phyloP scores from a whole-genome alignment of 139 green algal genomes.

The Ulvella scutata region DNA sequence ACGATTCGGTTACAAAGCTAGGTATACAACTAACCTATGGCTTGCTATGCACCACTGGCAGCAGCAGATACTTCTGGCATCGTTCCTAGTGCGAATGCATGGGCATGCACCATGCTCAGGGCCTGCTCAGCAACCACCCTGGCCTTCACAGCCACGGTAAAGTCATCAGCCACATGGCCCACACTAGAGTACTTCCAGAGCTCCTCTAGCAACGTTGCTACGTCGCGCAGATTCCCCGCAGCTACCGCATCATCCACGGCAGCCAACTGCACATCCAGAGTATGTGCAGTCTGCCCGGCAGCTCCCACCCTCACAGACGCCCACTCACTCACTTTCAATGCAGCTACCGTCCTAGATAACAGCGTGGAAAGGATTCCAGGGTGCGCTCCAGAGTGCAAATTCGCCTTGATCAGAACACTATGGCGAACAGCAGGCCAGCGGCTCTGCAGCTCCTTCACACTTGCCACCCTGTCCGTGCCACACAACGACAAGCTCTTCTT shows the following conservation, averaged over 20 bases:
- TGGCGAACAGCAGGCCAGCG: background rate
- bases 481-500: background rate
- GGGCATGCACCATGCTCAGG: background rate
- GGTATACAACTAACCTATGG: too few species aligned
- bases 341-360: background rate
- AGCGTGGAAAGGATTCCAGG: background rate
- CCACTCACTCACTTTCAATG: background rate
- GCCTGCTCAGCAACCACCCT: background rate
- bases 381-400: background rate
- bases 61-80: too few species aligned
- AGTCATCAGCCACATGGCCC: background rate
- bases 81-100: background rate
- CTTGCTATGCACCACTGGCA: too few species aligned
- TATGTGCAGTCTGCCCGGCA: background rate
- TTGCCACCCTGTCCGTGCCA: background rate
- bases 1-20: too few species aligned
- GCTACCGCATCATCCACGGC: background rate
- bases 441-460: background rate
- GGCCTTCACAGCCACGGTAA: background rate
- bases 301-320: background rate
- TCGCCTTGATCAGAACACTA: background rate
- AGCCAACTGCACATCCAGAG: background rate
- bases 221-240: background rate
- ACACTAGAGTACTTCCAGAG: background rate
- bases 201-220: background rate